Evolutionary conservation across 139 green algal species (phyloP).

Genomic region (Chlamydomonas sp.): DNA sequence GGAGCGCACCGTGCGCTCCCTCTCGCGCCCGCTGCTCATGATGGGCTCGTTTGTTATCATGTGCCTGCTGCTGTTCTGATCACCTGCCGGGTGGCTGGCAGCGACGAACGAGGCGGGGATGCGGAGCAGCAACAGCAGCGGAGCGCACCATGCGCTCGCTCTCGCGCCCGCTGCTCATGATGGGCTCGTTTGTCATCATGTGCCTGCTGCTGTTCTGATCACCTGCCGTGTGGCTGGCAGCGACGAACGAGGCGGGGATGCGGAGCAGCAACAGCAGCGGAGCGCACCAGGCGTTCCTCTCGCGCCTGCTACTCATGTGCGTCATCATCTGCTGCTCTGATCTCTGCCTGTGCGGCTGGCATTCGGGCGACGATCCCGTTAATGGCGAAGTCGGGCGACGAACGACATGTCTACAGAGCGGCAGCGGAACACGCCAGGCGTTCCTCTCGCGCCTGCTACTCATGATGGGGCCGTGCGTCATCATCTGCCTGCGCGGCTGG

Average conservation of each 20-base stretch:
- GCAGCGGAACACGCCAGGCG: slow-evolving; percentile 78
- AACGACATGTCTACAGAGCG: slow-evolving; percentile 81
- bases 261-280: slow-evolving; percentile 92
- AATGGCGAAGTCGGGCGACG: too few relatives aligned
- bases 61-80: slow-evolving; percentile 77
- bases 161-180: slow-evolving; percentile 78
- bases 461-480: slow-evolving; percentile 89
- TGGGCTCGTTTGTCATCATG: slow-evolving; percentile 92
- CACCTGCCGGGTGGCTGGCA: too few relatives aligned
- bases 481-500: slow-evolving; percentile 89
- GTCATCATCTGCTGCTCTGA: slow-evolving; percentile 90
- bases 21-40: slow-evolving; percentile 81
- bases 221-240: too few relatives aligned
- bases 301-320: slow-evolving; percentile 84
- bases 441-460: slow-evolving; percentile 75
- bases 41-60: slow-evolving; percentile 92
- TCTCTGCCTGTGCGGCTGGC: too few relatives aligned
- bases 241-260: slow-evolving; percentile 68
- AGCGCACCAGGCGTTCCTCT: too few relatives aligned
- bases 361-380: too few relatives aligned
- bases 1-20: too few relatives aligned
- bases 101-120: slow-evolving; percentile 68
- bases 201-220: slow-evolving; percentile 77
- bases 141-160: too few relatives aligned
- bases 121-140: slow-evolving; percentile 87